Evolutionary conservation across 495 filamentous ascomycete species (phyloP).

Genomic region (Physcia stellaris): DNA sequence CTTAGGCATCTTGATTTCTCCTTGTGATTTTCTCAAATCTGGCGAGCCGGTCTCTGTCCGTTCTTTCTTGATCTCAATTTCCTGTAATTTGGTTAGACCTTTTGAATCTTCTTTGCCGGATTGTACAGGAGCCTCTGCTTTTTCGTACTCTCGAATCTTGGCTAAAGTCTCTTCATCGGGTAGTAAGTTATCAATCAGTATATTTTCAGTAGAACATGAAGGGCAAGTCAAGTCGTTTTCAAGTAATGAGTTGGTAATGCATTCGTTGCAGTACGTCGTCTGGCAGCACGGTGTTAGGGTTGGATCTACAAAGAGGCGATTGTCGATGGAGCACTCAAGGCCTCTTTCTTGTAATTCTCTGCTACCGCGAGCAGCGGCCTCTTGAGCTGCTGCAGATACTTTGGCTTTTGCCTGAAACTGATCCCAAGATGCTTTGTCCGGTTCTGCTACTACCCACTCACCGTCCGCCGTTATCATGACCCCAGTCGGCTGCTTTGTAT

Average conservation of each 20-base stretch:
- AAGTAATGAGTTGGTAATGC: slow-evolving; percentile 93
- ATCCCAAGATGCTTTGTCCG: slow-evolving; percentile 92
- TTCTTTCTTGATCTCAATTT: slow-evolving; percentile 16
- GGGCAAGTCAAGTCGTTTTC: slow-evolving; percentile 96
- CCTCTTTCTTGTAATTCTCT: slow-evolving; percentile 74
- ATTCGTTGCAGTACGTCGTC: slow-evolving; percentile 96
- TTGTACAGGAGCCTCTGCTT: slow-evolving; percentile 47
- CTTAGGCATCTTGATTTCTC: too few relatives aligned
- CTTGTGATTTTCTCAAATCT: too few relatives aligned
- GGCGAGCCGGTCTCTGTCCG: too few relatives aligned
- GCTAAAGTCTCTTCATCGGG: slow-evolving; percentile 54
- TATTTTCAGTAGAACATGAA: slow-evolving; percentile 74
- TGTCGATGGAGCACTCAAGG: slow-evolving; percentile 87
- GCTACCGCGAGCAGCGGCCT: slow-evolving; percentile 54
- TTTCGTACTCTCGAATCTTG: slow-evolving; percentile 38
- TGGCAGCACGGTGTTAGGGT: slow-evolving; percentile 96
- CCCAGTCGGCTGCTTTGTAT: slow-evolving; percentile 62
- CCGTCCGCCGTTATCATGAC: slow-evolving; percentile 97
- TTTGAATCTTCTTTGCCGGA: slow-evolving; percentile 51
- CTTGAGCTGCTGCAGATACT: slow-evolving; percentile 62
- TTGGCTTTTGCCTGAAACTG: slow-evolving; percentile 87
- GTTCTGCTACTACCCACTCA: slow-evolving; percentile 87
- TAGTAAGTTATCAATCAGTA: slow-evolving; percentile 82
- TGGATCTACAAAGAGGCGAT: slow-evolving; percentile 90
- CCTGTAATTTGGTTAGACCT: slow-evolving; percentile 31